Conservation (phyloP, 306 rosid genomes). For the Cicer judaicum region DNA sequence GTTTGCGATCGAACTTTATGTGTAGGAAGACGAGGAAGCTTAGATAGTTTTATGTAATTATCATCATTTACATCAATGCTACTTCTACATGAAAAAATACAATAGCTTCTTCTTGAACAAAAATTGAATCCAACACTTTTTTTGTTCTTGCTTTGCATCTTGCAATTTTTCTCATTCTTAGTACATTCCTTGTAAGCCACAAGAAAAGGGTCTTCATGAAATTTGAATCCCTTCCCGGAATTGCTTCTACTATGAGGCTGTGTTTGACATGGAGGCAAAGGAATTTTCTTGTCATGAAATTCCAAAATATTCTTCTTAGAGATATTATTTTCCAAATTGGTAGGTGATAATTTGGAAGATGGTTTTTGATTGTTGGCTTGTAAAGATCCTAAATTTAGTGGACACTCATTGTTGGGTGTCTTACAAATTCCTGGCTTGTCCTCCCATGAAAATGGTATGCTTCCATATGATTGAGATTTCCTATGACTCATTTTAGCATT, state of each 20-base stretch:
- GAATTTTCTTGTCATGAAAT: conserved; percentile 54
- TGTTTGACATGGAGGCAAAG: conserved; percentile 69
- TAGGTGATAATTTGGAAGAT: conserved; percentile 21
- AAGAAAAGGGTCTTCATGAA: conserved; percentile 84
- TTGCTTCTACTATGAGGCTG: conserved; percentile 56
- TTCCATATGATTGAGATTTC: conserved; percentile 73
- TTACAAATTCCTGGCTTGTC: conserved; percentile 80
- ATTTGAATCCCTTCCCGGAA: conserved; percentile 59
- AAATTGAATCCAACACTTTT: conserved; percentile 44
- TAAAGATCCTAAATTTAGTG: conserved; percentile 27
- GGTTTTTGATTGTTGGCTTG: conserved; percentile 28
- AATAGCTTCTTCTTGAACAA: conserved; percentile 48
- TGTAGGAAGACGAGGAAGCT: conserved; percentile 58
- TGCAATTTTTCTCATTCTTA: conserved; percentile 51
- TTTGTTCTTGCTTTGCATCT: conserved; percentile 41
- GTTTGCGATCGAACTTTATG: conserved; percentile 38
- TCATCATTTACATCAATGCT: conserved; percentile 56
- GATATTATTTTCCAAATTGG: not conserved
- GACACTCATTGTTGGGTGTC: conserved; percentile 45
- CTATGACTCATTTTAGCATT: conserved; percentile 61
- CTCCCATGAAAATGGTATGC: conserved; percentile 93
- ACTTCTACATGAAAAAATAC: conserved; percentile 65
- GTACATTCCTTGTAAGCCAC: conserved; percentile 79
- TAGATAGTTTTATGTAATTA: conserved; percentile 52
- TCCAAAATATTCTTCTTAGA: not conserved